Evolutionary conservation across 257 asterid species (phyloP).

Genomic region (Solanum dulcamara): DNA sequence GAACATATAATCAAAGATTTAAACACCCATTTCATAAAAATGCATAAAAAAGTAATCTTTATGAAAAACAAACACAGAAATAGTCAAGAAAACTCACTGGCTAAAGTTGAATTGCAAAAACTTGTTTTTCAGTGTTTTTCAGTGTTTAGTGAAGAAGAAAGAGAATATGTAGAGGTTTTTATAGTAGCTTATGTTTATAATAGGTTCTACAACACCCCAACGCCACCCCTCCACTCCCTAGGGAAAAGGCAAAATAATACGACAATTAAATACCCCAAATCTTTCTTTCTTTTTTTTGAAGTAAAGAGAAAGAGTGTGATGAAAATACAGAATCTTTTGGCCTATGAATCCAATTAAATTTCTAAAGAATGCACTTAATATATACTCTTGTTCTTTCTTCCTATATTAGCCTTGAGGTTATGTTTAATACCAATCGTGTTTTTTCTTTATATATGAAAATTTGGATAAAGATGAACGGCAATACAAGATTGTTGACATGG

Average conservation of each 20-base stretch:
- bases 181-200: not conserved
- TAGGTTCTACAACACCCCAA: not conserved
- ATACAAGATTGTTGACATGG: not conserved
- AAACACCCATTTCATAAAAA: not conserved
- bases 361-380: too few relatives aligned
- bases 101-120: not conserved
- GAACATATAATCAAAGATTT: not conserved
- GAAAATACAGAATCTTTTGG: not conserved
- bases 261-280: not conserved
- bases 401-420: not conserved
- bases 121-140: not conserved
- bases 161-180: not conserved
- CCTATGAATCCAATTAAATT: not conserved
- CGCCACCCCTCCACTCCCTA: too few relatives aligned
- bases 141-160: not conserved
- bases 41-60: not conserved
- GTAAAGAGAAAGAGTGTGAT: not conserved
- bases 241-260: not conserved
- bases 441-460: not conserved
- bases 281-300: not conserved
- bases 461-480: not conserved
- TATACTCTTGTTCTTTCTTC: not conserved
- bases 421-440: not conserved
- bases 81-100: not conserved
- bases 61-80: not conserved